Evolutionary conservation across 108 stramenopile genomes (phyloP), one percentile per base, ranked within the genome.

Genomic region (Cyclotella kingstonii): DNA sequence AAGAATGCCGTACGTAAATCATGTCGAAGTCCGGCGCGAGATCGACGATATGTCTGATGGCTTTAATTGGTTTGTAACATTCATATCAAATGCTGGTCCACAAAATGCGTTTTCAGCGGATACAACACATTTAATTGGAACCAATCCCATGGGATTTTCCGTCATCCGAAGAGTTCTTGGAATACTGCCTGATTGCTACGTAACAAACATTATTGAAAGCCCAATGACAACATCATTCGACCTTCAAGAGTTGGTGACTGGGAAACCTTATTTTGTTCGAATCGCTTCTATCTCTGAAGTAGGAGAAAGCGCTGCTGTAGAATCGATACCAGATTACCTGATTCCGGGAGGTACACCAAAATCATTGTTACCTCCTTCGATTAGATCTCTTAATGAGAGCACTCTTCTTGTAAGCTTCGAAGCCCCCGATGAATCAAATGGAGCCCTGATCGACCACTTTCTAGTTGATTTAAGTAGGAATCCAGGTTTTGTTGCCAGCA

Each of bases 11-110:
- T 68, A 71, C 63, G 58, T 92, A 5, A 86, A 77, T 27, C 66
- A 79, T 23, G 93, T 94, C 2, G 34, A 67, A 4, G 89, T 91
- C 27, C 45, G 70, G 25, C 76, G 84, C 5, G 57, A 70, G 27
- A 31, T 59, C 36, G 73, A 55, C 47, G 74, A 59, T 15, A n/a
- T n/a, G 29, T 21, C 31, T 43, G 71, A 62, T 35, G 90, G 86
- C 7, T 92, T 70, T 60, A 17, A 46, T 2, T 94, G 89, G 89
- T 53, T 53, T 30, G 68, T 94, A 23, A 88, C 90, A 3, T 94
- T 94, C 55, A 41, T 57, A 3, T 68, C 84, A 8, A 78, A 88
- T 38, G 54, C 85, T 33, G 92, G 92, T n/a, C 75, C 89, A 23
- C 79, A 88, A 18, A 83, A 82, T 3, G 45, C 68, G 34, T 70